Percentiles rank a stretch among this genome's conserved stretches.
phyloP scores from a whole-genome alignment of 148 eudicot genomes.

The Arctostaphylos glauca region DNA sequence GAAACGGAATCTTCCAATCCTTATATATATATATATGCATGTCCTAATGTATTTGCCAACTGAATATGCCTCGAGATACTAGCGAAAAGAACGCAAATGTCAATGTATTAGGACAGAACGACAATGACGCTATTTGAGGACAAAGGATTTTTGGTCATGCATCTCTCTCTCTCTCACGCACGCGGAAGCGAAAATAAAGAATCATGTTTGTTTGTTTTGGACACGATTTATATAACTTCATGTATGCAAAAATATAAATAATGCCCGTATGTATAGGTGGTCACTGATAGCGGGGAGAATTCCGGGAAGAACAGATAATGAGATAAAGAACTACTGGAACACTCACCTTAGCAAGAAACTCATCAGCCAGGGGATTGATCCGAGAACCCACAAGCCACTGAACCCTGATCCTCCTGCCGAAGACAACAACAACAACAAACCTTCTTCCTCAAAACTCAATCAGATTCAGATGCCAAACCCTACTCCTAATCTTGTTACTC shows the following conservation, averaged over 20 bases:
- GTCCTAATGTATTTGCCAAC: not conserved
- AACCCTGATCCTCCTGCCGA: not conserved
- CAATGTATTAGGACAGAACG: not conserved
- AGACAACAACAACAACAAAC: not conserved
- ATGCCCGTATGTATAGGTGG: slow-evolving; percentile 32
- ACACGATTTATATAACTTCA: not conserved
- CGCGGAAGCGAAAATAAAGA: too few relatives aligned
- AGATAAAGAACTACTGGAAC: slow-evolving; percentile 71
- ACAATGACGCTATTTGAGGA: not conserved
- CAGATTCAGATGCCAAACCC: not conserved
- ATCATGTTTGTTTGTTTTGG: not conserved
- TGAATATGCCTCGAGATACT: not conserved
- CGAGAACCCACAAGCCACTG: slow-evolving; percentile 62
- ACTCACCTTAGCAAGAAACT: slow-evolving; percentile 68
- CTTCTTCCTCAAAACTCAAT: slow-evolving; percentile 22
- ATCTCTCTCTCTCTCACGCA: not conserved
- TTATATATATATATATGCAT: not conserved
- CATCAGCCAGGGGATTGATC: slow-evolving; percentile 65
- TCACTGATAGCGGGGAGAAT: slow-evolving; percentile 66
- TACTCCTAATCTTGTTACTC: not conserved
- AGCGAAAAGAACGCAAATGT: too few relatives aligned
- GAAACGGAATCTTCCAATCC: not conserved
- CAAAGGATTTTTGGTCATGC: not conserved
- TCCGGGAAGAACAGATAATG: slow-evolving; percentile 64
- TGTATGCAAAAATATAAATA: not conserved